A percentile compares a stretch with the other conserved stretches of the same genome.
Evolutionary conservation across 192 early-diverging fungal genomes (phyloP).

Genomic region (Coemansia sp.): DNA sequence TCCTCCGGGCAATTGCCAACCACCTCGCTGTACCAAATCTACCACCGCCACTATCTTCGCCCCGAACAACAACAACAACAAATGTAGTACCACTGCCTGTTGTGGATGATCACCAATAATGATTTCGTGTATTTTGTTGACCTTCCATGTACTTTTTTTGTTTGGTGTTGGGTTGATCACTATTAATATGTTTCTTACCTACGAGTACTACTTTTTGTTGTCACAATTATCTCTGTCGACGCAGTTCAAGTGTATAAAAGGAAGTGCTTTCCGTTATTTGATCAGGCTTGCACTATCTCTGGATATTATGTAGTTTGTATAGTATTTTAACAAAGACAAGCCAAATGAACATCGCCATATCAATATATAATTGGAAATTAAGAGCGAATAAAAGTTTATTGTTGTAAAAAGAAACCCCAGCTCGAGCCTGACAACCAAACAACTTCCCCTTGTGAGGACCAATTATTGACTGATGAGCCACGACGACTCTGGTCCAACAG

Average conservation of each 20-base stretch:
- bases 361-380: too few species aligned
- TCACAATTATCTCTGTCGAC: neutral
- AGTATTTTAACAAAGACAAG: too few species aligned
- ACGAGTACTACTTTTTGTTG: neutral
- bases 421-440: too few species aligned
- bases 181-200: neutral
- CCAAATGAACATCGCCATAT: too few species aligned
- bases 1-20: conserved; percentile 42
- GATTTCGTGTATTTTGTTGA: neutral
- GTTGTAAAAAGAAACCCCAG: too few species aligned
- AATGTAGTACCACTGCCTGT: neutral
- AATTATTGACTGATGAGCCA: too few species aligned
- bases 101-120: neutral
- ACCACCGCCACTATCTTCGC: neutral
- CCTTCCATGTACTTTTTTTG: neutral
- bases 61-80: neutral
- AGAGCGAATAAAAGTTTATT: too few species aligned
- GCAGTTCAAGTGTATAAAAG: neutral
- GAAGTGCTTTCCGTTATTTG: neutral
- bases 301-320: too few species aligned
- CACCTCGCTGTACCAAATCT: conserved; percentile 26
- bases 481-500: too few species aligned
- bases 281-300: neutral
- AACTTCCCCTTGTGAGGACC: too few species aligned
- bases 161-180: neutral